Base-by-base conservation (phyloP, 2,329 filamentous ascomycete genomes). In the Cordyceps pruinosa region DNA sequence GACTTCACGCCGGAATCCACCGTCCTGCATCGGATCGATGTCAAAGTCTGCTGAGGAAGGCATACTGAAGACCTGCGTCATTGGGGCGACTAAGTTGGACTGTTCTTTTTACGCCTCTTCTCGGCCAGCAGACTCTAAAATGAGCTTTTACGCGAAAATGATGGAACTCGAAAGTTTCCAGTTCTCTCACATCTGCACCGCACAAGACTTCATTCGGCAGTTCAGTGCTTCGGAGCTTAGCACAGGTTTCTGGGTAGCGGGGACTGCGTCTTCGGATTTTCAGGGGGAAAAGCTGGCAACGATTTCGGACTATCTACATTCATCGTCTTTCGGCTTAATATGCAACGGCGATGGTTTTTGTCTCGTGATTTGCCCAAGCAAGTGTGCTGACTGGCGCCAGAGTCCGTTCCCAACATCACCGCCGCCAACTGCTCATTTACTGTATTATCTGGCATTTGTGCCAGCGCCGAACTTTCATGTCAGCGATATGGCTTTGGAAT, bases 301-400 rank as follows among this genome's bases (percentile, higher is more conserved):
- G 12, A 61, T 73, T 23, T 66, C 70, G 5, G 63, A 69, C 21
- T 67, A 70, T 44, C 67, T 81, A 3, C 64, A 61, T 25, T 47
- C 69, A 4, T 69, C 68, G 9, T 67, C 69, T 8, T 65, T 73
- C 3, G 76, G 72, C 1, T 60, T 76, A 1, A 63, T 74, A 10
- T 70, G 67, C 35, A 61, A 70, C 21, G 54, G 61, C 17, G 60
- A 65, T 4, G 58, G 66, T 12, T 71, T 67, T 32, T 73, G 69
- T 51, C 60, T 80, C 19, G 50, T 81, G 5, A 42, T 79, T 1
- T 74, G 74, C 50, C 71, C 75, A 1, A 58, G 67, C 2, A 64
- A 63, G 26, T 72, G 70, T 51, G 67, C 70, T 1, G 67, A 69
- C 0, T 77, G 73, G 70, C 58, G 58, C 15, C 59, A 53, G 13